Percentiles rank a stretch among this genome's conserved stretches.
These are phyloP conservation scores for Paulownia fortunei DNA, from an alignment of 257 asterid genomes.

Conservation along the genomic window DNA sequence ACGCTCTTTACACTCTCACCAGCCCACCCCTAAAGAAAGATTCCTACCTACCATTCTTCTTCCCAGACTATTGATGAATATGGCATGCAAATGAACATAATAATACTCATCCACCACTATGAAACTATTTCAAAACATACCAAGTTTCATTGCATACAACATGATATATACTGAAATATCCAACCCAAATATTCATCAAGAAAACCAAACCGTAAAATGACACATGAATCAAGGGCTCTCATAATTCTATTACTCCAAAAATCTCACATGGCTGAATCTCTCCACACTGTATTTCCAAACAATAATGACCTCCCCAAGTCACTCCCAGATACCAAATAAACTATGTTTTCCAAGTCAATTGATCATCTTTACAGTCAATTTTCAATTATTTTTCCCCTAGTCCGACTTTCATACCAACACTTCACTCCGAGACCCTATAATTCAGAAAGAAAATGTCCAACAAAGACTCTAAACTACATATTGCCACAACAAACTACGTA, in stretches of 20 bases:
- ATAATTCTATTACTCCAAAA: background rate
- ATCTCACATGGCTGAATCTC: background rate
- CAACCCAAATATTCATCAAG: background rate
- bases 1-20: background rate
- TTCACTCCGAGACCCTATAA: conserved; percentile 9
- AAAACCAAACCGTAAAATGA: too few relatives aligned
- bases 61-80: background rate
- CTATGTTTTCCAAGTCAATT: background rate
- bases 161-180: background rate
- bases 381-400: background rate
- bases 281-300: background rate
- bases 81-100: conserved; percentile 11
- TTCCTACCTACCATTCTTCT: background rate
- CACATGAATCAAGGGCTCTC: background rate
- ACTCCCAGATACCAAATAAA: background rate
- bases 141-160: background rate
- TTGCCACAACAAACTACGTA: conserved; percentile 4
- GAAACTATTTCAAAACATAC: background rate
- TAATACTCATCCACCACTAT: background rate
- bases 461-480: conserved; percentile 5
- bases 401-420: background rate
- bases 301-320: background rate
- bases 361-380: background rate
- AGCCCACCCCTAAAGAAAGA: background rate
- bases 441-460: background rate